Conservation (phyloP, 345 rosid species). For the Bruguiera parviflora region DNA sequence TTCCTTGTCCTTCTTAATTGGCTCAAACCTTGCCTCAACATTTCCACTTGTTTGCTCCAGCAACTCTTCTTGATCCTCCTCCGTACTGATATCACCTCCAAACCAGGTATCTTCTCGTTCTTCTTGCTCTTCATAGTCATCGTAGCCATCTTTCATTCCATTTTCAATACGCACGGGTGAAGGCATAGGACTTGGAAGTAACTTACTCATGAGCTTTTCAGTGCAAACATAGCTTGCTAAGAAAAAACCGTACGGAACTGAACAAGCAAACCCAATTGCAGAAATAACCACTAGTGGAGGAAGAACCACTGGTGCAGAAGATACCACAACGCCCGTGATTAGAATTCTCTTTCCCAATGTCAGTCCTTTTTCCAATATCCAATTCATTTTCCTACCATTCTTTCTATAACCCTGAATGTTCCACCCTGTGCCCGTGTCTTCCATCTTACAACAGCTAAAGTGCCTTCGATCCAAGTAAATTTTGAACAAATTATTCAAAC, state of each 20-base stretch:
- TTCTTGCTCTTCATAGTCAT: slow-evolving; percentile 16
- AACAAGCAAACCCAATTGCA: slow-evolving; percentile 48
- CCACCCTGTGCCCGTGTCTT: slow-evolving; percentile 30
- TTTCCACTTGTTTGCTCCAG: slow-evolving; percentile 11
- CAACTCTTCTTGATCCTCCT: slow-evolving; percentile 22
- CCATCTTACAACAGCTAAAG: background rate
- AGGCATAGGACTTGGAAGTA: slow-evolving; percentile 46
- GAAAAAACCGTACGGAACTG: slow-evolving; percentile 58
- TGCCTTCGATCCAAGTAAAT: background rate
- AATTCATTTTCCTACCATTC: slow-evolving; percentile 31
- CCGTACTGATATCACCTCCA: slow-evolving; percentile 6
- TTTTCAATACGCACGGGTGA: slow-evolving; percentile 7
- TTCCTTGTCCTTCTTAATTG: slow-evolving; percentile 5
- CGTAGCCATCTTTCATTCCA: background rate
- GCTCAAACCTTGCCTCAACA: slow-evolving; percentile 26
- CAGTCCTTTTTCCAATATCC: slow-evolving; percentile 50
- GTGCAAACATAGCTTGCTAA: slow-evolving; percentile 70
- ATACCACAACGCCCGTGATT: slow-evolving; percentile 44
- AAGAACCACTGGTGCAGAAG: slow-evolving; percentile 57
- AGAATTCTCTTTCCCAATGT: slow-evolving; percentile 54
- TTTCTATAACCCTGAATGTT: slow-evolving; percentile 25
- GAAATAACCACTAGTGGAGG: slow-evolving; percentile 64
- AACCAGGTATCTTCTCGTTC: slow-evolving; percentile 10
- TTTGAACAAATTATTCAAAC: background rate
- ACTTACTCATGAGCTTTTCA: slow-evolving; percentile 57